Evolutionary conservation across 768 basidiomycete species (phyloP).

Genomic region (Pholiota molesta): DNA sequence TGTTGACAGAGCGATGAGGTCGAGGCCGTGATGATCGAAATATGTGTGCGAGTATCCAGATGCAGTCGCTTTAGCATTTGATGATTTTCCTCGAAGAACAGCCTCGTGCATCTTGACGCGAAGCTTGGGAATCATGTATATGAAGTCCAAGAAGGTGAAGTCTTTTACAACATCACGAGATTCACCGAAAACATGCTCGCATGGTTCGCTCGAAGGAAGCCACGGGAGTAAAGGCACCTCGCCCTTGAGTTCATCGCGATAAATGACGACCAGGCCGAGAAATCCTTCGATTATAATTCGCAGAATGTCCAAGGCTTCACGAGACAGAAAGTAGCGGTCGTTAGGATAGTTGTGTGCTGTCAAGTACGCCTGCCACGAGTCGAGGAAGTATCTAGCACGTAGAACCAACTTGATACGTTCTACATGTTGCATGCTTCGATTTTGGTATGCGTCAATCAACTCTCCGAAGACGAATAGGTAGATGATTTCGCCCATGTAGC

Average conservation of each 20-base stretch:
- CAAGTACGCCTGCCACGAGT: neutral
- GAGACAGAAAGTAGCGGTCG: neutral
- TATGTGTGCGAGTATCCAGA: too few species aligned
- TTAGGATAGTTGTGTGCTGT: too few species aligned
- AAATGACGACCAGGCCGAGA: too few species aligned
- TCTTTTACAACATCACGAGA: conserved; percentile 32
- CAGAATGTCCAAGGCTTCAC: neutral
- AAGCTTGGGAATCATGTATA: conserved; percentile 30
- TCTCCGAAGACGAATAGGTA: neutral
- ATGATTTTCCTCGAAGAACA: conserved; percentile 8
- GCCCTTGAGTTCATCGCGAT: too few species aligned
- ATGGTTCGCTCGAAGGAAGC: conserved; percentile 26
- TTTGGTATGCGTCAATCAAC: neutral
- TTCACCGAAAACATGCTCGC: conserved; percentile 38
- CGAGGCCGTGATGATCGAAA: too few species aligned
- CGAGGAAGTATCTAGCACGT: neutral
- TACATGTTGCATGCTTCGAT: neutral
- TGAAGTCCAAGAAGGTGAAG: conserved; percentile 35
- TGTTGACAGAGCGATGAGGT: conserved; percentile 15
- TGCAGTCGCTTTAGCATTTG: conserved; percentile 4
- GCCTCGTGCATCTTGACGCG: conserved; percentile 26
- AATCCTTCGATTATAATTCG: neutral
- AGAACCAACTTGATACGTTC: neutral
- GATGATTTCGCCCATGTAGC: neutral
- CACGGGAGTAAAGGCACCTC: neutral